Base-by-base conservation (phyloP, 805 yeast genomes). In the Candida krabiensis region DNA sequence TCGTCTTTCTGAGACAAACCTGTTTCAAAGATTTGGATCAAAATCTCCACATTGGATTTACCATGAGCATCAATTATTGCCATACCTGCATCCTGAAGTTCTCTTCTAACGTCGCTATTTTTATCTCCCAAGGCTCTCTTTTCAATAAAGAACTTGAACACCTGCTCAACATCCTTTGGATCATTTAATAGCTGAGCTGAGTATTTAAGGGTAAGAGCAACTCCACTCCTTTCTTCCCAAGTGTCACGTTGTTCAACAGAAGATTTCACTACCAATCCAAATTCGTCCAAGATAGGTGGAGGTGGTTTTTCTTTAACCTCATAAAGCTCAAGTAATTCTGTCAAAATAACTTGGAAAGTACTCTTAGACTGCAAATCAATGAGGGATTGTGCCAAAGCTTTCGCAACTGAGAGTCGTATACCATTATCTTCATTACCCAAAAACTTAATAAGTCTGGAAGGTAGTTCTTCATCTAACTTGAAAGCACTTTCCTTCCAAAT, bases 1-100 rank as follows among this genome's bases (percentile, higher is more conserved):
- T 63, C 63, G 37, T 73, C 75, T 23, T 70, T 66, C 16, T 75
- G 73, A 5, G 77, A 65, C 32, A 87, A 70, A 24, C 84, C 76
- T 5, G 60, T 55, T 60, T 91, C 97, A 52, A 93, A 86, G n/a
- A 88, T 70, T 2, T 90, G 86, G 49, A 89, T 80, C 51, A 93
- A 70, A 2, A 67, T 64, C 56, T 88, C 95, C n/a, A 89, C 83
- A 38, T 73, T 69, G 4, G 63, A 55, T 16, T 75, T 69, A 15
- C 96, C 97, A 48, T 81, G 83, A 1, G 58, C 54, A 28, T 80
- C 73, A 37, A 93, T 79, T 23, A 87, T 70, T 28, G 73, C 78
- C 41, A 86, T 71, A 34, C 96, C 98, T n/a, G 96, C 93, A 38
- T 84, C 91, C 54, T 87, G 89, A 58, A 89, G 72, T 55, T 86